phyloP scores from a whole-genome alignment of 345 rosid species.

The Gossypium longicalyx region DNA sequence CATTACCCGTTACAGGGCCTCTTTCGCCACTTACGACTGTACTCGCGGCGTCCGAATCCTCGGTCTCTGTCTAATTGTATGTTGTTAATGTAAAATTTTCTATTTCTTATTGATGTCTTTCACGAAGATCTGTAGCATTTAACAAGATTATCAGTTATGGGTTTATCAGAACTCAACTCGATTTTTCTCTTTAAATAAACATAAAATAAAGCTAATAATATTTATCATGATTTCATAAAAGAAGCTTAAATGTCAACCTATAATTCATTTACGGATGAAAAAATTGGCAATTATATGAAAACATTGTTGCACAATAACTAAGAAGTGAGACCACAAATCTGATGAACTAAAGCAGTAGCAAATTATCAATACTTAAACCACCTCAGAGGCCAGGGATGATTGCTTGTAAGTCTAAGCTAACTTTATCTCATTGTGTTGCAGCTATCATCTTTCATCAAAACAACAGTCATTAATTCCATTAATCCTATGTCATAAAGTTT shows the following conservation, averaged over 20 bases:
- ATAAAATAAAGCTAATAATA: background rate
- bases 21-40: too few species aligned
- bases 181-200: background rate
- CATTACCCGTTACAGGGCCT: too few species aligned
- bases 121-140: constrained; percentile 43
- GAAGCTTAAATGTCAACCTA: background rate
- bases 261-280: background rate
- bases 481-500: background rate
- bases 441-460: constrained; percentile 1
- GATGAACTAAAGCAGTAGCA: background rate
- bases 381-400: background rate
- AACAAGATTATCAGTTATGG: constrained; percentile 12
- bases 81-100: constrained; percentile 59
- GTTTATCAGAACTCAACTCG: background rate
- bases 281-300: background rate
- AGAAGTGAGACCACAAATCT: background rate
- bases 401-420: background rate
- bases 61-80: constrained; percentile 15
- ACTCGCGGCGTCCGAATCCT: too few species aligned
- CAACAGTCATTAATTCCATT: background rate
- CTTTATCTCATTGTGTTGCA: background rate
- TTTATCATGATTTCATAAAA: background rate
- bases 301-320: background rate
- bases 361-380: background rate
- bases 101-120: constrained; percentile 61